Percentiles rank a stretch among this genome's conserved stretches.
These are phyloP conservation scores for Ceratobasidium sp. DNA, from an alignment of 1,284 basidiomycete species.

Conservation along the genomic window DNA sequence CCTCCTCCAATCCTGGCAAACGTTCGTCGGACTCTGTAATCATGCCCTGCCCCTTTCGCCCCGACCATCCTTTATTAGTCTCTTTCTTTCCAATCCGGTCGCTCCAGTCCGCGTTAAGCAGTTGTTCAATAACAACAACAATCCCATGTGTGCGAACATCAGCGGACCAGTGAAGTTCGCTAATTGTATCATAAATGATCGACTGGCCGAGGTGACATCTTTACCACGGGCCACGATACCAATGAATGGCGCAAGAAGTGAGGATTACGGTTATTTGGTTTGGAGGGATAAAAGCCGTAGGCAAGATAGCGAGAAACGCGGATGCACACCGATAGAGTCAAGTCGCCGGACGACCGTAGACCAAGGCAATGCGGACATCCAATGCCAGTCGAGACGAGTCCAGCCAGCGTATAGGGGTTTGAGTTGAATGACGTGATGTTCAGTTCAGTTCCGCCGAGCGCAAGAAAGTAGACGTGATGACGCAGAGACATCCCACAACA, in stretches of 20 bases:
- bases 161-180: slow-evolving; percentile 43
- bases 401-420: not conserved
- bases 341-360: too few relatives aligned
- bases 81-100: slow-evolving; percentile 27
- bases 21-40: slow-evolving; percentile 42
- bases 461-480: too few relatives aligned
- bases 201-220: slow-evolving; percentile 48
- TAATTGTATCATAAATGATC: slow-evolving; percentile 46
- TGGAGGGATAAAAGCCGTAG: not conserved
- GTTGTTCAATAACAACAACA: slow-evolving; percentile 43
- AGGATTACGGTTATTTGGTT: not conserved
- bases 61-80: slow-evolving; percentile 12
- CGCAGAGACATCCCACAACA: too few relatives aligned
- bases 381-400: too few relatives aligned
- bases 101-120: slow-evolving; percentile 44
- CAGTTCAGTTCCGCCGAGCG: too few relatives aligned
- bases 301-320: not conserved
- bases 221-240: too few relatives aligned
- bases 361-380: too few relatives aligned
- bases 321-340: not conserved
- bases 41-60: slow-evolving; percentile 42
- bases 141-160: slow-evolving; percentile 45
- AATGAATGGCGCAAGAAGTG: not conserved
- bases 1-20: slow-evolving; percentile 39
- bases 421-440: too few relatives aligned